These are phyloP conservation scores for Kodamaea suecica DNA, from an alignment of 1,139 yeast genomes.

Conservation along the genomic window DNA sequence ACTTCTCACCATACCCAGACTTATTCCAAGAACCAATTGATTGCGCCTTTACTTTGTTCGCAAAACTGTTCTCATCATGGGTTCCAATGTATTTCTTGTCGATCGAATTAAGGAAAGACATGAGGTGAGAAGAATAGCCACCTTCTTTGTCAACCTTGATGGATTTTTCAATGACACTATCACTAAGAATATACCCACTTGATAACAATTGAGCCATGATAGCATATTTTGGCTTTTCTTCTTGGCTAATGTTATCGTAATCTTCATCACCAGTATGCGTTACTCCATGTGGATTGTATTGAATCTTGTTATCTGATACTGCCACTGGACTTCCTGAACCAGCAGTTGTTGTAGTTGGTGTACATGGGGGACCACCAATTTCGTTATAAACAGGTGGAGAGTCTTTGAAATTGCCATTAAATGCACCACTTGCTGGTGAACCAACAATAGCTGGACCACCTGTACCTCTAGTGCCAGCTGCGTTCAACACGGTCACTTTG, in stretches of 20 bases:
- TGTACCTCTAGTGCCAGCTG: constrained; percentile 1
- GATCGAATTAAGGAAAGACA: constrained; percentile 49
- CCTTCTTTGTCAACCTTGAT: constrained; percentile 61
- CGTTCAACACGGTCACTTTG: constrained; percentile 26
- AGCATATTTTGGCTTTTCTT: constrained; percentile 73
- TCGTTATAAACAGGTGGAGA: constrained; percentile 16
- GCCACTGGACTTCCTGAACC: constrained; percentile 7
- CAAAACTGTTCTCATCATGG: constrained; percentile 39
- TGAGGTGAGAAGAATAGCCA: constrained; percentile 59
- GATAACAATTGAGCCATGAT: constrained; percentile 74
- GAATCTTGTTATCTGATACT: constrained; percentile 24
- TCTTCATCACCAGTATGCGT: constrained; percentile 29
- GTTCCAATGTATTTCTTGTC: constrained; percentile 62
- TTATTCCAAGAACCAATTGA: constrained; percentile 14
- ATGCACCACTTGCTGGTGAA: constrained; percentile 15
- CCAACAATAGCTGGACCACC: constrained; percentile 9
- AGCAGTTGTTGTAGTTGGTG: constrained; percentile 4
- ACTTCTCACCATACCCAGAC: constrained; percentile 23
- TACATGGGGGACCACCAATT: constrained; percentile 8
- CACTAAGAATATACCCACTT: constrained; percentile 67
- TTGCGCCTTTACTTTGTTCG: constrained; percentile 17
- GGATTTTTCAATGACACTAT: constrained; percentile 57
- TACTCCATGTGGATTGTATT: constrained; percentile 14
- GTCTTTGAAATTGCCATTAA: constrained; percentile 16
- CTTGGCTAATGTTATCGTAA: constrained; percentile 62